These are phyloP conservation scores for Neurospora terricola DNA, from an alignment of 495 filamentous ascomycete species.

Conservation along the genomic window DNA sequence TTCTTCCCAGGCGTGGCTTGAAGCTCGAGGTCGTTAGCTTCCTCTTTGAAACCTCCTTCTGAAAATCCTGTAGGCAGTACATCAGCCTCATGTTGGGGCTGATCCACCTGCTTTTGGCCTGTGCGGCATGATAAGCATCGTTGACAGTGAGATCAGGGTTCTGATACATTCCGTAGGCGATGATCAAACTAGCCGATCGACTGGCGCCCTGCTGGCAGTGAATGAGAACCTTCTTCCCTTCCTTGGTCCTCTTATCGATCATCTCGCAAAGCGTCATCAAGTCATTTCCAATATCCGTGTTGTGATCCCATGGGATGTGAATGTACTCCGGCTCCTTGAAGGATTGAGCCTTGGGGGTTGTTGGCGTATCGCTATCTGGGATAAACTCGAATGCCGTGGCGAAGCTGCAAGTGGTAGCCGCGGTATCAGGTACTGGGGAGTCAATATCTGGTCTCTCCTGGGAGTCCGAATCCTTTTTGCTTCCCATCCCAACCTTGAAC, in stretches of 20 bases:
- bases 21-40: slow-evolving; percentile 31
- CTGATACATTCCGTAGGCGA: slow-evolving; percentile 91
- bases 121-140: slow-evolving; percentile 85
- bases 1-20: slow-evolving; percentile 37
- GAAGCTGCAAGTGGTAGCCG: slow-evolving; percentile 58
- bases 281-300: slow-evolving; percentile 87
- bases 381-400: slow-evolving; percentile 59
- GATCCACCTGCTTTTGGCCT: slow-evolving; percentile 86
- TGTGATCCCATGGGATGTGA: slow-evolving; percentile 95
- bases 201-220: slow-evolving; percentile 96
- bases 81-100: slow-evolving; percentile 98
- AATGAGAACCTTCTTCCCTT: slow-evolving; percentile 79
- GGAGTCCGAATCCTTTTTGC: slow-evolving; percentile 2
- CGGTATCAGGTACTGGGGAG: slow-evolving; percentile 56
- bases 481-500: slow-evolving; percentile 42
- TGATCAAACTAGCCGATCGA: slow-evolving; percentile 90
- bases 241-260: slow-evolving; percentile 66
- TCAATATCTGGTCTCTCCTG: slow-evolving; percentile 25
- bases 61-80: slow-evolving; percentile 92
- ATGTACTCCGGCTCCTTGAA: slow-evolving; percentile 74
- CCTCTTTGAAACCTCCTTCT: slow-evolving; percentile 52
- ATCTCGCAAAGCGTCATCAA: slow-evolving; percentile 74
- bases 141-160: slow-evolving; percentile 81
- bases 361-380: slow-evolving; percentile 32
- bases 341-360: slow-evolving; percentile 47